phyloP scores from a whole-genome alignment of 169 alveolate species.

The Plasmodium cynomolgi region DNA sequence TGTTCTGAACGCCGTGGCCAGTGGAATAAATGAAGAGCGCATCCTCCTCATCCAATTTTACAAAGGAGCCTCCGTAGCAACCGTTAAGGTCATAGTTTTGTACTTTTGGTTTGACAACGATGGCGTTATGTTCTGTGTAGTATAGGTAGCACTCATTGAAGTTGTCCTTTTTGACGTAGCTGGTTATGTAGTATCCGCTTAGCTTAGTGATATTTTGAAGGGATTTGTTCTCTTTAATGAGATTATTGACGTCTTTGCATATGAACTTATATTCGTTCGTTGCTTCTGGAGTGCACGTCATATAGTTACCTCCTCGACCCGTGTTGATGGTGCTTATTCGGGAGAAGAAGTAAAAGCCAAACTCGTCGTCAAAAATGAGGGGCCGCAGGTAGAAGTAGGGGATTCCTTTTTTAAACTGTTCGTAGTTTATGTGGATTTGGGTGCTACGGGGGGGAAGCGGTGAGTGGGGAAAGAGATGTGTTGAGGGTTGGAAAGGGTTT shows the following conservation, averaged over 20 bases:
- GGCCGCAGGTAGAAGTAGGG: background rate
- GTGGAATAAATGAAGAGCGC: constrained; percentile 1
- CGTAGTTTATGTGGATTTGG: background rate
- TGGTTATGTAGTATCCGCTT: constrained; percentile 8
- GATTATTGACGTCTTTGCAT: background rate
- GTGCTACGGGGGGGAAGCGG: background rate
- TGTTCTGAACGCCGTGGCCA: constrained; percentile 4
- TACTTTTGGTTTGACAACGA: constrained; percentile 4
- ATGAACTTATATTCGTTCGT: background rate
- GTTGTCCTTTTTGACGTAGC: background rate
- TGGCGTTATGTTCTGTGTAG: constrained; percentile 12
- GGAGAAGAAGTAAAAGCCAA: constrained; percentile 10
- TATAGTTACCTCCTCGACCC: background rate
- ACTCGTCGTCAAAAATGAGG: background rate
- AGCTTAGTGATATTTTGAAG: constrained; percentile 10
- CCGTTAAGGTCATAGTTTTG: background rate
- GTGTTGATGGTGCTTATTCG: background rate
- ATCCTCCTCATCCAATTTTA: background rate
- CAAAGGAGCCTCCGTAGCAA: constrained; percentile 7
- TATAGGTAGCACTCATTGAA: constrained; percentile 11
- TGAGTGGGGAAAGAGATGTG: background rate
- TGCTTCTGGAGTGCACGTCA: background rate
- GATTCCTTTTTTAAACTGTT: background rate
- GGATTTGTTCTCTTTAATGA: background rate
- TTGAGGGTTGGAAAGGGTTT: no score